Conservation (phyloP, 2,329 filamentous ascomycete genomes). For the Emergomyces africanus region DNA sequence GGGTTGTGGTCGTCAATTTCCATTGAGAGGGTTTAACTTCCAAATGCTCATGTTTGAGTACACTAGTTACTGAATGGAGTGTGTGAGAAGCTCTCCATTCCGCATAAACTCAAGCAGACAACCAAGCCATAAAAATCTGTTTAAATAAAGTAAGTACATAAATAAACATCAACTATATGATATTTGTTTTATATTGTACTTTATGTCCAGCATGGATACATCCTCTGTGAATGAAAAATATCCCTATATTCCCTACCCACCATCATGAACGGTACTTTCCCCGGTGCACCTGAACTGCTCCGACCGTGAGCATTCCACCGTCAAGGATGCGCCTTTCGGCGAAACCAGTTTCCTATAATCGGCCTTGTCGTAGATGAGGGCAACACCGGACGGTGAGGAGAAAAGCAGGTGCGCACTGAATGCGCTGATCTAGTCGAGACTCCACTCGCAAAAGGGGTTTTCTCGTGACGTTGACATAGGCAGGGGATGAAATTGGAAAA, state of each 20-base stretch:
- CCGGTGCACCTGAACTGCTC: slow-evolving; percentile 31
- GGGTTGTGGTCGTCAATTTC: slow-evolving; percentile 40
- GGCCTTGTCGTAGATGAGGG: slow-evolving; percentile 46
- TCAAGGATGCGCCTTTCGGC: slow-evolving; percentile 36
- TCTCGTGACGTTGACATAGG: no score
- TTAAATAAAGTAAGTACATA: no score
- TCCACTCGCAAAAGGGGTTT: no score
- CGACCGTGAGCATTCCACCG: slow-evolving; percentile 30
- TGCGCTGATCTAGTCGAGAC: slow-evolving; percentile 44
- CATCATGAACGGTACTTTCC: slow-evolving; percentile 25
- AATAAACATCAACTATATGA: no score
- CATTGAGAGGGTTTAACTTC: slow-evolving; percentile 23
- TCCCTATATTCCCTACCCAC: slow-evolving; percentile 27
- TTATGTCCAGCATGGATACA: slow-evolving; percentile 21
- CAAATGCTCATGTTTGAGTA: no score
- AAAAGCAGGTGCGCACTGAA: slow-evolving; percentile 35
- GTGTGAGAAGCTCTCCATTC: no score
- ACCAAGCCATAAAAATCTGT: no score
- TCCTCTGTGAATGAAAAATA: slow-evolving; percentile 31
- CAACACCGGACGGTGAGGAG: slow-evolving; percentile 45
- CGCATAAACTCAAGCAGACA: no score
- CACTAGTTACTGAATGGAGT: no score
- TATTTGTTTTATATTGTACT: slow-evolving; percentile 18
- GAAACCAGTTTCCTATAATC: slow-evolving; percentile 41
- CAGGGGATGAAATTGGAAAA: no score